phyloP scores from a whole-genome alignment of 768 basidiomycete genomes.

The Asterophora parasitica region DNA sequence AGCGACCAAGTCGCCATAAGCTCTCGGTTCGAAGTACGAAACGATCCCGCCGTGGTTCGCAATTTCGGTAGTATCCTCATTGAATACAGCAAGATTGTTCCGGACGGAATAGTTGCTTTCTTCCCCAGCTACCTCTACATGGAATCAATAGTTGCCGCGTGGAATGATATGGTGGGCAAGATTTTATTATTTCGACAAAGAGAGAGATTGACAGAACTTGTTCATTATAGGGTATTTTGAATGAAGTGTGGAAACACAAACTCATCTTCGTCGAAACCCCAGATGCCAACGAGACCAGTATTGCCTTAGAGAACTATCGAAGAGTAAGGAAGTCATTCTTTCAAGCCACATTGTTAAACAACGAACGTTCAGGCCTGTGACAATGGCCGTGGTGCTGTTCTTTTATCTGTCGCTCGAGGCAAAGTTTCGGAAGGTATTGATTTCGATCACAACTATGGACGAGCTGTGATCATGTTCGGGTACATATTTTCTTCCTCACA shows the following conservation, averaged over 20 bases:
- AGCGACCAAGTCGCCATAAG: constrained; percentile 98
- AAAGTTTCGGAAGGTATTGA: constrained; percentile 99
- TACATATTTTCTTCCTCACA: constrained; percentile 25
- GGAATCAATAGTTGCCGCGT: constrained; percentile 99
- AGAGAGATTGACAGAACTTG: neutral
- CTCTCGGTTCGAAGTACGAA: constrained; percentile 97
- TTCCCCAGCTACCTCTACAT: constrained; percentile 99
- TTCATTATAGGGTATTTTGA: constrained; percentile 87
- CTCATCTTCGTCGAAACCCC: constrained; percentile 99
- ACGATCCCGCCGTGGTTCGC: constrained; percentile 97
- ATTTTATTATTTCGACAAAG: neutral
- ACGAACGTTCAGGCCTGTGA: constrained; percentile 80
- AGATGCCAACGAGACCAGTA: constrained; percentile 97
- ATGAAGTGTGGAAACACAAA: constrained; percentile 99
- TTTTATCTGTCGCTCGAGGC: constrained; percentile 95
- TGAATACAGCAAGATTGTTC: constrained; percentile 96
- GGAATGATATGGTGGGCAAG: constrained; percentile 95
- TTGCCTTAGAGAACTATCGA: constrained; percentile 95
- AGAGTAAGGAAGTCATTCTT: constrained; percentile 46
- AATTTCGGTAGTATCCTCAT: constrained; percentile 98
- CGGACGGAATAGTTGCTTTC: constrained; percentile 98
- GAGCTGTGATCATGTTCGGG: constrained; percentile 99
- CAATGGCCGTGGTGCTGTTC: constrained; percentile 94
- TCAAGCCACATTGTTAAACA: constrained; percentile 2
- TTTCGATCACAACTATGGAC: constrained; percentile 99